Base-by-base conservation (phyloP, 441 rosid species). In the Breynia disticha region DNA sequence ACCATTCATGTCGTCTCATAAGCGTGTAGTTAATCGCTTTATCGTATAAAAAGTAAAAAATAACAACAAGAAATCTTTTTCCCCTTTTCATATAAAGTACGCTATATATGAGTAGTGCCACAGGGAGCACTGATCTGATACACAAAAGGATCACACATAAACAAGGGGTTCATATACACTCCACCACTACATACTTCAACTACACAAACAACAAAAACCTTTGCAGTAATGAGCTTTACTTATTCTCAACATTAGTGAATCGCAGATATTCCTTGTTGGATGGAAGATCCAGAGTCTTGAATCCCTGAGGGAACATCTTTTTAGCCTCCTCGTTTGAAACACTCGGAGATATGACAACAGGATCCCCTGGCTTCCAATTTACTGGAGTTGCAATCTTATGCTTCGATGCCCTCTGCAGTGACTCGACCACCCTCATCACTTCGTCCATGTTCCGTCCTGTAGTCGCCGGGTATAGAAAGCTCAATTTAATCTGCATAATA, bases 391-490 rank as follows among this genome's bases (percentile, higher is more conserved):
- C 83, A 1, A 90, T 65, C 72, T 74, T 83, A 64, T 75, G 69
- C 65, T 77, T 79, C 0, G 70, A 11, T 10, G 76, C 81, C 61
- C 56, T 68, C 72, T 77, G 74, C 54, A 86, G 67, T 0, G 89
- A 82, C 37, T 86, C 96, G 57, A 86, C 19, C 37, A 70, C 96
- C 62, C 98, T 80, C 68, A 82, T 18, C 54, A 83, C 94, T 55
- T 83, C 98, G 16, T 83, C 95, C 76, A 87, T 78, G 82, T 82
- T 91, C 65, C 90, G 70, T 10, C 94, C 89, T 0, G 96, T 82
- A 61, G 75, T 68, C 2, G 85, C 79, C 0, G 93, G 96, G 55
- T 82, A 83, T n/a, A 86, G 80, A 49, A 87, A 75, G 60, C 94
- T 83, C 79, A 83, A 56, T 76, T 79, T 86, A 16, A 87, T 78